Conservation (phyloP, 2,329 filamentous ascomycete genomes). For the Pseudophaeomoniella oleicola region DNA sequence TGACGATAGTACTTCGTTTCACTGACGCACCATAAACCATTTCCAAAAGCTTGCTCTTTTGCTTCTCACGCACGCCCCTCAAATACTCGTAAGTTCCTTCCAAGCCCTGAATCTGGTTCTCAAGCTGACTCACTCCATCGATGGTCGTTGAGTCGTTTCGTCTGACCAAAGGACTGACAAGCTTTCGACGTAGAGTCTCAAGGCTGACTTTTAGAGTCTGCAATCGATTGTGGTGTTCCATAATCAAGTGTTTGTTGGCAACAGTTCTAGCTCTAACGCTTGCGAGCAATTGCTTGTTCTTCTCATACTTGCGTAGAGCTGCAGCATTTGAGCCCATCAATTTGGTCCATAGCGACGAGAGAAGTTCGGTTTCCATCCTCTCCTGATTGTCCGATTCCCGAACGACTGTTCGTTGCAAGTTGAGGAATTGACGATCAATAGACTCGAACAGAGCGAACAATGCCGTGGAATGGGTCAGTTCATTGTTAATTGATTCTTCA, state of each 20-base stretch:
- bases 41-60: slow-evolving; percentile 74
- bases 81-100: slow-evolving; percentile 69
- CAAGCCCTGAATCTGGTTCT: slow-evolving; percentile 73
- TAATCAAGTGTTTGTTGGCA: slow-evolving; percentile 70
- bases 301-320: slow-evolving; percentile 77
- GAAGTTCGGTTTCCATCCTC: slow-evolving; percentile 62
- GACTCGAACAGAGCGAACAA: slow-evolving; percentile 84
- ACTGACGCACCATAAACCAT: slow-evolving; percentile 49
- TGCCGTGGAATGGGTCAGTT: slow-evolving; percentile 64
- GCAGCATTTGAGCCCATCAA: slow-evolving; percentile 63
- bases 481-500: slow-evolving; percentile 75
- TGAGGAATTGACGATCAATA: slow-evolving; percentile 81
- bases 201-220: slow-evolving; percentile 74
- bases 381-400: slow-evolving; percentile 74
- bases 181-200: slow-evolving; percentile 66
- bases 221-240: slow-evolving; percentile 74
- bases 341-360: slow-evolving; percentile 72
- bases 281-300: slow-evolving; percentile 66
- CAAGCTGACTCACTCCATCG: slow-evolving; percentile 42
- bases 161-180: slow-evolving; percentile 71
- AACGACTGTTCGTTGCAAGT: slow-evolving; percentile 70
- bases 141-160: slow-evolving; percentile 36
- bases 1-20: slow-evolving; percentile 2
- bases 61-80: slow-evolving; percentile 57
- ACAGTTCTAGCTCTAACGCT: slow-evolving; percentile 73